Evolutionary conservation across 2,329 filamentous ascomycete genomes (phyloP).

Genomic region (Biscogniauxia sp.): DNA sequence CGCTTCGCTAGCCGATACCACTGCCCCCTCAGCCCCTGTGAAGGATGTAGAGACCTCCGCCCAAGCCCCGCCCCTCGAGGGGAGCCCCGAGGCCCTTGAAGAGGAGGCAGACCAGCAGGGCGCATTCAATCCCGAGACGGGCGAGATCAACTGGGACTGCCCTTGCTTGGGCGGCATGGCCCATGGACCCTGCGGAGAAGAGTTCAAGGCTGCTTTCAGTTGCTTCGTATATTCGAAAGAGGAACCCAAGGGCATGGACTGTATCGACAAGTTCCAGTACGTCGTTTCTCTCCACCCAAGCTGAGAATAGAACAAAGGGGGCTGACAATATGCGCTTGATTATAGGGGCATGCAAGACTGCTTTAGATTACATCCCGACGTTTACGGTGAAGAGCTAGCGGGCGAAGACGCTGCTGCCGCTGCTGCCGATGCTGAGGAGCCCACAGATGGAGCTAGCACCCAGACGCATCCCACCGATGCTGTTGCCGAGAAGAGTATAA

Average conservation of each 20-base stretch:
- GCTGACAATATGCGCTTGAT: constrained; percentile 15
- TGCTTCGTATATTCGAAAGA: constrained; percentile 96
- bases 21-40: constrained; percentile 27
- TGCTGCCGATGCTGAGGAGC: too few relatives aligned
- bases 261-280: constrained; percentile 96
- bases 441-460: too few relatives aligned
- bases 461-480: too few relatives aligned
- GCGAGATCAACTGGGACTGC: constrained; percentile 99
- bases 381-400: constrained; percentile 86
- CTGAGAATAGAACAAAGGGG: too few relatives aligned
- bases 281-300: constrained; percentile 27
- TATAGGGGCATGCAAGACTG: constrained; percentile 92
- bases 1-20: constrained; percentile 19
- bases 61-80: constrained; percentile 12
- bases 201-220: constrained; percentile 95
- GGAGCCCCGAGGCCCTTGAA: constrained; percentile 59
- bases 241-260: constrained; percentile 97
- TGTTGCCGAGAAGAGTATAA: too few relatives aligned
- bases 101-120: constrained; percentile 83
- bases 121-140: constrained; percentile 96
- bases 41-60: constrained; percentile 24
- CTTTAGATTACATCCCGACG: constrained; percentile 87
- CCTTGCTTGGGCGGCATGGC: constrained; percentile 98
- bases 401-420: constrained; percentile 54
- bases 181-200: constrained; percentile 87